Evolutionary conservation across 352 stramenopile species (phyloP).

Genomic region (Thraustotheca clavata): DNA sequence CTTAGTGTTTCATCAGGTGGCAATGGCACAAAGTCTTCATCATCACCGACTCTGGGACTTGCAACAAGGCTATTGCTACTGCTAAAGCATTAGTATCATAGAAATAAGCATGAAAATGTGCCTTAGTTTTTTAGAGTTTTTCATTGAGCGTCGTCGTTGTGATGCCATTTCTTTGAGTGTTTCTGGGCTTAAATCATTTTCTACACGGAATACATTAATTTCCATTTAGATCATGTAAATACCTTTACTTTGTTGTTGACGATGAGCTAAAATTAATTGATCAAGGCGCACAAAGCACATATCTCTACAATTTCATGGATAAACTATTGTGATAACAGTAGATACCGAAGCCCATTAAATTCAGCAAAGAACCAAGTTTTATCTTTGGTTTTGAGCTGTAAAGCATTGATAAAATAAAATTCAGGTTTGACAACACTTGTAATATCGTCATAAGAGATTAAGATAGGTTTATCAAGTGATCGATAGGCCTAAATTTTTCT

Average conservation of each 20-base stretch:
- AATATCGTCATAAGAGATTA: conserved; percentile 51
- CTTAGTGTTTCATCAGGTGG: conserved; percentile 37
- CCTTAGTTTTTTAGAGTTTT: conserved; percentile 3
- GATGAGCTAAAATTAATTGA: conserved; percentile 58
- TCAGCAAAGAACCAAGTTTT: conserved; percentile 70
- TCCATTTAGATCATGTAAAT: neutral
- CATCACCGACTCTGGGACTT: conserved; percentile 24
- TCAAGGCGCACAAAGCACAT: conserved; percentile 61
- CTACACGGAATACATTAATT: neutral
- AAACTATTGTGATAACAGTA: neutral
- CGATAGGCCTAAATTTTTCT: conserved; percentile 3
- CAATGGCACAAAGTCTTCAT: conserved; percentile 52
- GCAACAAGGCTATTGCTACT: conserved; percentile 3
- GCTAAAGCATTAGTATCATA: too few relatives aligned
- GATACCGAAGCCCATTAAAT: conserved; percentile 51
- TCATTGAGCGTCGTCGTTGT: conserved; percentile 14
- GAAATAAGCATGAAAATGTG: too few relatives aligned
- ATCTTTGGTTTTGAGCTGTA: conserved; percentile 59
- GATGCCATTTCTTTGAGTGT: conserved; percentile 21
- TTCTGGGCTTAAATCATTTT: conserved; percentile 14
- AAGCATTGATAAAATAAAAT: conserved; percentile 79
- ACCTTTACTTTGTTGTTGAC: conserved; percentile 14
- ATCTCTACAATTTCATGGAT: conserved; percentile 25
- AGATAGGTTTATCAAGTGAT: conserved; percentile 23
- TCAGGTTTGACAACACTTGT: conserved; percentile 63